Evolutionary conservation across 768 basidiomycete species (phyloP).

Genomic region (Tremella fuciformis): DNA sequence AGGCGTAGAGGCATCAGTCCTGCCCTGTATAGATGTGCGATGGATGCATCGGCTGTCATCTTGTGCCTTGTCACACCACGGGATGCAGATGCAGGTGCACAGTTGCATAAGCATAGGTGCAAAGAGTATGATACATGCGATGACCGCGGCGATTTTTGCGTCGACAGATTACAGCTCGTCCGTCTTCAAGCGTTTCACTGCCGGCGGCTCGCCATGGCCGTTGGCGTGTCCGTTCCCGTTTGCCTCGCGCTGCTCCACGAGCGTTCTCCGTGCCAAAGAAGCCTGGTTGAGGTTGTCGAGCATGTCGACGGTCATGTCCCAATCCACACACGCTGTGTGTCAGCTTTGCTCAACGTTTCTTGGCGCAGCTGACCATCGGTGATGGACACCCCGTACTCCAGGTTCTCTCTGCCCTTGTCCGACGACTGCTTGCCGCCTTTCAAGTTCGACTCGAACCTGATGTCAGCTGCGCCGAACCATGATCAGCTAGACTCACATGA

Average conservation of each 20-base stretch:
- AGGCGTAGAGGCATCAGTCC: too few relatives aligned
- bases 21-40: too few relatives aligned
- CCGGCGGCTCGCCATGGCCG: conserved; percentile 1
- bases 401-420: conserved; percentile 37
- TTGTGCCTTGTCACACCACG: too few relatives aligned
- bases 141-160: background rate
- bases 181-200: too few relatives aligned
- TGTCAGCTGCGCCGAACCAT: background rate
- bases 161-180: too few relatives aligned
- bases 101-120: too few relatives aligned
- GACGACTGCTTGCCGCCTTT: conserved; percentile 51
- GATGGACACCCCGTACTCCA: conserved; percentile 55
- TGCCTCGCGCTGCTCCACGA: conserved; percentile 26
- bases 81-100: too few relatives aligned
- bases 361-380: conserved; percentile 38
- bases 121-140: background rate
- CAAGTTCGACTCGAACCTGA: conserved; percentile 90
- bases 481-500: conserved; percentile 30
- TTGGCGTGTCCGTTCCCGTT: conserved; percentile 27
- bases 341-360: conserved; percentile 4
- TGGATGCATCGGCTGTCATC: too few relatives aligned
- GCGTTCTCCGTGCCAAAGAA: conserved; percentile 29
- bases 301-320: conserved; percentile 64
- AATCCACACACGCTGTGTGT: conserved; percentile 69
- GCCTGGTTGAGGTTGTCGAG: conserved; percentile 47